Conservation (phyloP, 2,329 filamentous ascomycete species). For the Shiraia bambusicola region DNA sequence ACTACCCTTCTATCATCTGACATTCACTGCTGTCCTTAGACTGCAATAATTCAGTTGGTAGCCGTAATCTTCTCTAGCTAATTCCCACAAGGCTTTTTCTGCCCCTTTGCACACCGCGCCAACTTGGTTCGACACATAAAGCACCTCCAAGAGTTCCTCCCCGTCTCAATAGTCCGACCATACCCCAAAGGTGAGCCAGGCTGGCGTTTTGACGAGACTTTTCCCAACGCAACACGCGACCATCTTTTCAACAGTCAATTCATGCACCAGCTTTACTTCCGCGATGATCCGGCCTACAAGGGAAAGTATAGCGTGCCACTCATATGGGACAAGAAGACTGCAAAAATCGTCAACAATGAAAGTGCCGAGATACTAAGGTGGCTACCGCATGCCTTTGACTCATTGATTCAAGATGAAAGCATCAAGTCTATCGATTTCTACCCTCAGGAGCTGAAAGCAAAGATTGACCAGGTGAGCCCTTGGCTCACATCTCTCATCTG, state of each 20-base stretch:
- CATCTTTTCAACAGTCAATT: conserved; percentile 60
- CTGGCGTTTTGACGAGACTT: conserved; percentile 61
- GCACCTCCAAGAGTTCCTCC: conserved; percentile 56
- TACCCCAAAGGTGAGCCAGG: conserved; percentile 67
- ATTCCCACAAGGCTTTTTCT: conserved; percentile 58
- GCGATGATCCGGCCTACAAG: conserved; percentile 60
- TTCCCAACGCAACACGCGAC: conserved; percentile 62
- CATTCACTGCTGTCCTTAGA: background rate
- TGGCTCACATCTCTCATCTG: conserved; percentile 62
- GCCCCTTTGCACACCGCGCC: conserved; percentile 64
- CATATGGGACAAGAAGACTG: conserved; percentile 62
- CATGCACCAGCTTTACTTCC: conserved; percentile 64
- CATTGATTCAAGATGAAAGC: conserved; percentile 46
- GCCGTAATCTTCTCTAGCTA: background rate
- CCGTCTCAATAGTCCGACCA: conserved; percentile 61
- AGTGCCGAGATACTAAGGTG: conserved; percentile 60
- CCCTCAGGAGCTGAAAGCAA: conserved; percentile 48
- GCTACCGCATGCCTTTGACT: conserved; percentile 59
- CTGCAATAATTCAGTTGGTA: background rate
- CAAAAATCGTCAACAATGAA: conserved; percentile 63
- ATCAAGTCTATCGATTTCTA: conserved; percentile 54
- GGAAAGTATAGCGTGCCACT: conserved; percentile 63
- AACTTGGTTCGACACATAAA: conserved; percentile 62
- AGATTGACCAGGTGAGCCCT: conserved; percentile 55
- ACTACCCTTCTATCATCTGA: background rate